phyloP scores from a whole-genome alignment of 148 eudicot genomes.

The Selenicereus undatus region DNA sequence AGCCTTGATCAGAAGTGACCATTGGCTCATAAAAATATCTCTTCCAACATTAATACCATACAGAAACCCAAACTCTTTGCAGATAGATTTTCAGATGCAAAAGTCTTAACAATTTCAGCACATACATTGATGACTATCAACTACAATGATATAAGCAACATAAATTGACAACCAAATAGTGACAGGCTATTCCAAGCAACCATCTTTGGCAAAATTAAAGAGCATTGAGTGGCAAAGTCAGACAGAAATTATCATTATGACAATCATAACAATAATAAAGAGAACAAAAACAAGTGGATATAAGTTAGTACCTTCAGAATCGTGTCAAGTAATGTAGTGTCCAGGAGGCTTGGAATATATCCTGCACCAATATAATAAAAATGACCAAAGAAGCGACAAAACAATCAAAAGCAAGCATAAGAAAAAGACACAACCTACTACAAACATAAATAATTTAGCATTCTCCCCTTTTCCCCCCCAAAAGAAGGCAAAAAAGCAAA shows the following conservation, averaged over 20 bases:
- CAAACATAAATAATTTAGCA: background rate
- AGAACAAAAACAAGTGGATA: background rate
- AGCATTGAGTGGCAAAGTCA: background rate
- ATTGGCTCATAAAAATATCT: background rate
- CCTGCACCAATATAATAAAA: slow-evolving; percentile 36
- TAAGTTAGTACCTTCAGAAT: slow-evolving; percentile 45
- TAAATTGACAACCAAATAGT: background rate
- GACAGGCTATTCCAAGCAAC: background rate
- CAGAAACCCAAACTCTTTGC: background rate
- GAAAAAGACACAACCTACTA: background rate
- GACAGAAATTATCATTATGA: background rate
- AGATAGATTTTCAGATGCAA: background rate
- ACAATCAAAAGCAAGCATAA: slow-evolving; percentile 1
- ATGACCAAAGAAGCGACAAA: background rate
- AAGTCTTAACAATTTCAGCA: background rate
- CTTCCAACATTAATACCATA: background rate
- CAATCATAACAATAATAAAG: background rate
- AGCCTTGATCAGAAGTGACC: background rate
- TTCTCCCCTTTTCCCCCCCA: background rate
- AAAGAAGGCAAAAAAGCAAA: background rate
- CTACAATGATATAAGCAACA: background rate
- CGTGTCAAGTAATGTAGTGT: slow-evolving; percentile 57
- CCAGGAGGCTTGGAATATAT: slow-evolving; percentile 58
- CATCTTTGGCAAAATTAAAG: background rate
- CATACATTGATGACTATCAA: background rate